Evolutionary conservation across 2,329 filamentous ascomycete species (phyloP), one percentile per base, ranked within the genome.

Genomic region (Mariannaea elegans): DNA sequence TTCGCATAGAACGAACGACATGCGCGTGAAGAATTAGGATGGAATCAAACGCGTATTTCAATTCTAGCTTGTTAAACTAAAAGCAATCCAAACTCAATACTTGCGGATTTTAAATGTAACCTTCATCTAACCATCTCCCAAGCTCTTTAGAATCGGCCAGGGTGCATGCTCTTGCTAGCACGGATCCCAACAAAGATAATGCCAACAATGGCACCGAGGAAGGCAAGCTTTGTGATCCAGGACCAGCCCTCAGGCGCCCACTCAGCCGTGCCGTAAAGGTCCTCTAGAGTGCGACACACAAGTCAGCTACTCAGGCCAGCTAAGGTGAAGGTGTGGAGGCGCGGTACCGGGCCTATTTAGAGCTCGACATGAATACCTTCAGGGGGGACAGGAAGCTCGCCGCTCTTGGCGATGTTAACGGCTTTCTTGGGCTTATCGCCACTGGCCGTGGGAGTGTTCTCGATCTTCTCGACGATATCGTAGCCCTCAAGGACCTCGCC

Each of bases 331-430:
- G 71, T 62, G 67, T 66, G 53, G 50, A 56, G 56, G 61, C 59
- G 59, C 56, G 59, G 46, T 63, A 65, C 54, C 61, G 62, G 63
- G 66, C 56, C 57, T 65, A 80, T 82, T 86, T 90, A 95, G 80
- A 95, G 90, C 82, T 95, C 92, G 81, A 89, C 86, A 81, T 93
- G 90, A 83, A 93, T 94, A 95, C 92, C 92, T 95, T 95, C 92
- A 83, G 87, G 83, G 76, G 91, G 90, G 68, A 94, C 89, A 77
- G 89, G 85, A 71, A 95, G 82, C 84, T 94, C 91, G 78, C 92
- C 92, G 80, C 90, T 92, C 86, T 93, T 92, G 76, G 77, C 84
- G 73, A 96, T 93, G 83, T 88, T 94, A 79, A 95, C 83, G 18
- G 82, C 75, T 80, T 88, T 79, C 63, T 76, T 75, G 24, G 92